Base-by-base conservation (phyloP, 805 yeast genomes). In the Cyberlindnera saturnus region DNA sequence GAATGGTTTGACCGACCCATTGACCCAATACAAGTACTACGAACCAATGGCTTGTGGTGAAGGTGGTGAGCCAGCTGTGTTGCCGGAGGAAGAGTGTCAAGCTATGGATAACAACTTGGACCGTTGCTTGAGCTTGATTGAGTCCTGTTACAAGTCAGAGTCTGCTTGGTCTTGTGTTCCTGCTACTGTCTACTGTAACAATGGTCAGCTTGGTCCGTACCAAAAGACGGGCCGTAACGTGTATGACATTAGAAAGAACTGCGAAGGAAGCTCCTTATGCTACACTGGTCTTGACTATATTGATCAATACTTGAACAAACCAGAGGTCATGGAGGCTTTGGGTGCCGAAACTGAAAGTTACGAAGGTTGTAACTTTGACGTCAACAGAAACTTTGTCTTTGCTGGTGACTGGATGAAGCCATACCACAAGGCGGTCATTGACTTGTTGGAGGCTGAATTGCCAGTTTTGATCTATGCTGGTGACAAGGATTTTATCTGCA, bases 21-120 rank as follows among this genome's bases (percentile, higher is more conserved):
- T 84, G 61, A 73, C 77, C 49, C 96, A 87, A 67, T 82, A 82
- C 65, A 78, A 77, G 49, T 76, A 77, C 65, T 86, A 83, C 63
- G 81, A 83, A 61, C 95, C 95, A 64, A 89, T 88, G 96, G 96
- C 96, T 13, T 89, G 96, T 68, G 96, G 96, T 50, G 73, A 80
- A 58, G 96, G 96, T 53, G 96, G 96, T 33, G 80, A 75, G 53
- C 83, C 85, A 32, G 71, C 90, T 14, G 87, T 88, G 5, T 69
- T 89, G 51, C 67, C 77, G 32, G 93, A 87, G 44, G 88, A 83
- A 47, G 83, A 84, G 56, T 91, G 99, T 70, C 74, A 77, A 41
- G 66, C 69, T 29, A 81, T 91, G 84, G 72, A 74, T 44, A 71
- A 70, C 40, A 64, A 82, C 38, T 75, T 85, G 56, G 88, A 87